A percentile compares a stretch with the other conserved stretches of the same genome.
Evolutionary conservation across 2,329 filamentous ascomycete genomes (phyloP).

Genomic region (Aureobasidium namibiae): DNA sequence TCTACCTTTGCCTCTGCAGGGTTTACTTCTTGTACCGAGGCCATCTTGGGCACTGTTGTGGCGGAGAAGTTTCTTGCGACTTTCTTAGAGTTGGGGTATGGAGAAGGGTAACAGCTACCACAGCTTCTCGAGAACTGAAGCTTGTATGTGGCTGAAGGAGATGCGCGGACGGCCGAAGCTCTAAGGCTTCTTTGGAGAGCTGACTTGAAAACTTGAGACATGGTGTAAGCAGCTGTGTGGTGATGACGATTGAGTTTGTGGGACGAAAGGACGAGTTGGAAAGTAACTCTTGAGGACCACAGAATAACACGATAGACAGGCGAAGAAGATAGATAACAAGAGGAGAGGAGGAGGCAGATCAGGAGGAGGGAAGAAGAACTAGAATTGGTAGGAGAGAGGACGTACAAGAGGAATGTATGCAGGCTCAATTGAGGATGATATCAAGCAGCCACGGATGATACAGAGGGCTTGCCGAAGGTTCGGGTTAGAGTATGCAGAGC

Average conservation of each 20-base stretch:
- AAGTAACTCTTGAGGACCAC: neutral
- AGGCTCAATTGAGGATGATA: conserved; percentile 8
- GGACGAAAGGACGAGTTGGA: neutral
- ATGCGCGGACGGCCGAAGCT: neutral
- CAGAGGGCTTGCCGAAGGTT: neutral
- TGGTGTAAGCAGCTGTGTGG: conserved; percentile 4
- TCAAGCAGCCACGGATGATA: conserved; percentile 6
- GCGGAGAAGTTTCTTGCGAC: conserved; percentile 1
- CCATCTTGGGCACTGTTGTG: neutral
- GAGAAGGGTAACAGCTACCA: conserved; percentile 1
- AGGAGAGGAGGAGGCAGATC: neutral
- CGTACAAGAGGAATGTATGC: conserved; percentile 10
- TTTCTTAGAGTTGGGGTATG: conserved; percentile 10
- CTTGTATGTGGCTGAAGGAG: neutral
- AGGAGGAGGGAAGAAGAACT: neutral
- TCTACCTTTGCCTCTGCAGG: neutral
- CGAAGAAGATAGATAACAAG: too few relatives aligned
- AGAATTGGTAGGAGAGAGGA: neutral
- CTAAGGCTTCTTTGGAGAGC: conserved; percentile 6
- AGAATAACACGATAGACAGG: neutral
- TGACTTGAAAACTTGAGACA: conserved; percentile 8
- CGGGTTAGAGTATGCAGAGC: conserved; percentile 1
- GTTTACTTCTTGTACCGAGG: conserved; percentile 9
- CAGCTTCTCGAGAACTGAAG: conserved; percentile 7
- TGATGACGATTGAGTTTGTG: neutral